phyloP scores from a whole-genome alignment of 306 rosid genomes.

The Citrullus colocynthis region DNA sequence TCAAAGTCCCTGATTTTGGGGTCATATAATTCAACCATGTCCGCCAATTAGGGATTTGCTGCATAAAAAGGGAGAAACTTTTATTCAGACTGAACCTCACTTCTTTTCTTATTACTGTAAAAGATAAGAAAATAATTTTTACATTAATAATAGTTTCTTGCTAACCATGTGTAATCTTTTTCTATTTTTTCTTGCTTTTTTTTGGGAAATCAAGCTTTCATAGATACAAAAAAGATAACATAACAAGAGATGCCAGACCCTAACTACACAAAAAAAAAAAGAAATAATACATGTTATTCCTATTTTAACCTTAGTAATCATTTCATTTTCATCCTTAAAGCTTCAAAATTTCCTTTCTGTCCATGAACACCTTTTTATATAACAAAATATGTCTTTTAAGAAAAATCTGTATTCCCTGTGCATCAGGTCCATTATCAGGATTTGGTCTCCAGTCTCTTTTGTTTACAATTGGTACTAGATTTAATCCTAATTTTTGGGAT shows the following conservation, averaged over 20 bases:
- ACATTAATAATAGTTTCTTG: not conserved
- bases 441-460: too few relatives aligned
- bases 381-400: too few relatives aligned
- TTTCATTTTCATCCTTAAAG: not conserved
- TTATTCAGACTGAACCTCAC: not conserved
- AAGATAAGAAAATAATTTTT: not conserved
- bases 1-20: conserved; percentile 33
- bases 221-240: too few relatives aligned
- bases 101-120: not conserved
- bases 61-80: not conserved
- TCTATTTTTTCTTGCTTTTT: too few relatives aligned
- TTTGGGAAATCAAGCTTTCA: too few relatives aligned
- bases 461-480: too few relatives aligned
- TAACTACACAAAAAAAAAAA: too few relatives aligned
- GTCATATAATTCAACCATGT: conserved; percentile 24
- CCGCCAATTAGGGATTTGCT: conserved; percentile 32
- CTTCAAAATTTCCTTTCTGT: not conserved
- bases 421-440: too few relatives aligned
- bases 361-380: not conserved
- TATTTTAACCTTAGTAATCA: not conserved
- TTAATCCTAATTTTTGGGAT: too few relatives aligned
- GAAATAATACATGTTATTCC: too few relatives aligned
- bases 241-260: too few relatives aligned
- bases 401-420: too few relatives aligned
- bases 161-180: not conserved